These are phyloP conservation scores for Daldinia concentrica DNA, from an alignment of 495 filamentous ascomycete species.

Conservation along the genomic window DNA sequence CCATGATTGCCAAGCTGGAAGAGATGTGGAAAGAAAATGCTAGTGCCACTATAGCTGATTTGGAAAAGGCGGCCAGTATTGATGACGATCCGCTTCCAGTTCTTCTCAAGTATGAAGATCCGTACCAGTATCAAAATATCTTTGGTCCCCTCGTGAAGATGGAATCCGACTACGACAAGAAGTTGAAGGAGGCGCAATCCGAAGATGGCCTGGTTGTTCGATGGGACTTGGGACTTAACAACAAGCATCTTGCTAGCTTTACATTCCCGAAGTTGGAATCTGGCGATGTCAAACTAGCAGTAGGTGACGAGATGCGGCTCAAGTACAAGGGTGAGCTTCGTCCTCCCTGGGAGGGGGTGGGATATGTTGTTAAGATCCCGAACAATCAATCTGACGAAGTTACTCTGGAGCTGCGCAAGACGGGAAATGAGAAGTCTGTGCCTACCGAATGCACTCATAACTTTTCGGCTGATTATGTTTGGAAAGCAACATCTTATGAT, in stretches of 20 bases:
- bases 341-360: slow-evolving; percentile 95
- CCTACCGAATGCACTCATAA: slow-evolving; percentile 98
- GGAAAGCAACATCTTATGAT: slow-evolving; percentile 99
- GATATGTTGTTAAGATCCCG: slow-evolving; percentile 99
- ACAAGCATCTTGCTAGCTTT: slow-evolving; percentile 97
- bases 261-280: slow-evolving; percentile 96
- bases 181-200: slow-evolving; percentile 97
- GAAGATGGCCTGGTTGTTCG: slow-evolving; percentile 93
- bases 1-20: slow-evolving; percentile 95
- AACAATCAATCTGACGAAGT: slow-evolving; percentile 99
- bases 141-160: slow-evolving; percentile 99
- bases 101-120: slow-evolving; percentile 93
- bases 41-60: slow-evolving; percentile 85
- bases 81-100: slow-evolving; percentile 97
- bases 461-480: slow-evolving; percentile 98
- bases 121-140: slow-evolving; percentile 98
- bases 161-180: slow-evolving; percentile 99
- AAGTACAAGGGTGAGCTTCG: slow-evolving; percentile 96
- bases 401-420: slow-evolving; percentile 85
- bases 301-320: slow-evolving; percentile 98
- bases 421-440: slow-evolving; percentile 85
- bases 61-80: slow-evolving; percentile 91
- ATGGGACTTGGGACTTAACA: slow-evolving; percentile 97
- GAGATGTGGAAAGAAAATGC: slow-evolving; percentile 99
- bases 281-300: slow-evolving; percentile 96